These are phyloP conservation scores for Quercus tomentella DNA, from an alignment of 331 rosid species.

Conservation along the genomic window DNA sequence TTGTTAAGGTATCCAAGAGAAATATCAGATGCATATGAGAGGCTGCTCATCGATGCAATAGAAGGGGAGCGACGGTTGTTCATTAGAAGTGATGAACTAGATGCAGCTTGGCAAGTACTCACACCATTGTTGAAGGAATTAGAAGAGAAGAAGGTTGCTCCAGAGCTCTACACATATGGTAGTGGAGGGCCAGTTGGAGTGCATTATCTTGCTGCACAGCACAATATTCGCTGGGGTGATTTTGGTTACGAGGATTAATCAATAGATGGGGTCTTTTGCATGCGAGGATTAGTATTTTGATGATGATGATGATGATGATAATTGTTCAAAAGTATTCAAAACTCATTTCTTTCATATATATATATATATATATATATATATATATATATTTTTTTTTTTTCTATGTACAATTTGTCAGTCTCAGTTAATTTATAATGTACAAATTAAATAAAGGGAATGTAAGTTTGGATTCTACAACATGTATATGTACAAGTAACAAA, in stretches of 20 bases:
- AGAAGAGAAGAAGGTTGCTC: constrained; percentile 74
- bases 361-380: not conserved
- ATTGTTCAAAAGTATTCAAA: not conserved
- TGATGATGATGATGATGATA: not conserved
- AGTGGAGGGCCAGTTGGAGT: constrained; percentile 96
- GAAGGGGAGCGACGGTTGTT: constrained; percentile 90
- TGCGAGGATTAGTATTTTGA: not conserved
- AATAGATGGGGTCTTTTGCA: not conserved
- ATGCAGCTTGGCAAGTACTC: constrained; percentile 94
- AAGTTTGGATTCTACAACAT: not conserved
- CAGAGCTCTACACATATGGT: constrained; percentile 92
- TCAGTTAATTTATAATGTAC: not conserved
- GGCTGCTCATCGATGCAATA: constrained; percentile 85
- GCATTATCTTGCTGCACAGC: constrained; percentile 88
- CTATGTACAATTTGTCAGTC: too few relatives aligned
- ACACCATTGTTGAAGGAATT: constrained; percentile 85
- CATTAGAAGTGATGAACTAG: constrained; percentile 96
- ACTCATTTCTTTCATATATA: not conserved
- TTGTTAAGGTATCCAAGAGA: constrained; percentile 73
- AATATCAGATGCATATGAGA: constrained; percentile 94
- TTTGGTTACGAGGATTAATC: constrained; percentile 42
- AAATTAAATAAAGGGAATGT: not conserved
- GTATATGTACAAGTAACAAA: not conserved
- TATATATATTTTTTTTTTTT: not conserved
- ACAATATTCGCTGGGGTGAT: constrained; percentile 92